Percentiles rank a stretch among this genome's conserved stretches.
Evolutionary conservation across 2,329 filamentous ascomycete species (phyloP).

Genomic region (Aureobasidium subglaciale): DNA sequence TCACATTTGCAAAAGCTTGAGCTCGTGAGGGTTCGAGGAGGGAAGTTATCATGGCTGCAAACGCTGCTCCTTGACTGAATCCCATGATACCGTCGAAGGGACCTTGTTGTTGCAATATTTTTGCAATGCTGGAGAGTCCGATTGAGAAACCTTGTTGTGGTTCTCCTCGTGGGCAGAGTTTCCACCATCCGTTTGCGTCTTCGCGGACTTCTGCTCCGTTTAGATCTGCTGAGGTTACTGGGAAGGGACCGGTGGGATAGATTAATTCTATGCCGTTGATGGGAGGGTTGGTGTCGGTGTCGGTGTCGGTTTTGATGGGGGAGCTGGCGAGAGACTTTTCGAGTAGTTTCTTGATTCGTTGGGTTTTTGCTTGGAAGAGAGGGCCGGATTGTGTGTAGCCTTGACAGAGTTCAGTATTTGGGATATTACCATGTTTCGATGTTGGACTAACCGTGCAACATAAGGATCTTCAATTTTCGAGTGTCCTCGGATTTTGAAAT

Average conservation of each 20-base stretch:
- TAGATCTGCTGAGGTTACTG: slow-evolving; percentile 38
- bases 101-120: slow-evolving; percentile 53
- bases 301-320: slow-evolving; percentile 41
- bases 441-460: slow-evolving; percentile 34
- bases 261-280: slow-evolving; percentile 38
- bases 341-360: slow-evolving; percentile 75
- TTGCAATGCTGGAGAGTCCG: slow-evolving; percentile 58
- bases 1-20: slow-evolving; percentile 41
- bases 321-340: slow-evolving; percentile 60
- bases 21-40: slow-evolving; percentile 54
- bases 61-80: slow-evolving; percentile 72
- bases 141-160: slow-evolving; percentile 60
- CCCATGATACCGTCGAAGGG: slow-evolving; percentile 73
- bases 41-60: slow-evolving; percentile 64
- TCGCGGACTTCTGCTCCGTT: slow-evolving; percentile 48
- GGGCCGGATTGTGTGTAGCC: slow-evolving; percentile 87
- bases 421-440: slow-evolving; percentile 25
- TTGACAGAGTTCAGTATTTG: slow-evolving; percentile 45
- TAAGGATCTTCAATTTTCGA: slow-evolving; percentile 37
- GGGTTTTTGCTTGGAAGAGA: slow-evolving; percentile 80
- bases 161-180: slow-evolving; percentile 42
- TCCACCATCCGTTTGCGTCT: slow-evolving; percentile 65
- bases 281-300: slow-evolving; percentile 21
- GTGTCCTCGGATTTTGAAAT: background rate
- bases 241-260: slow-evolving; percentile 41